Evolutionary conservation across 768 basidiomycete genomes (phyloP), one percentile per base, ranked within the genome.

Genomic region (Kwoniella dendrophila): DNA sequence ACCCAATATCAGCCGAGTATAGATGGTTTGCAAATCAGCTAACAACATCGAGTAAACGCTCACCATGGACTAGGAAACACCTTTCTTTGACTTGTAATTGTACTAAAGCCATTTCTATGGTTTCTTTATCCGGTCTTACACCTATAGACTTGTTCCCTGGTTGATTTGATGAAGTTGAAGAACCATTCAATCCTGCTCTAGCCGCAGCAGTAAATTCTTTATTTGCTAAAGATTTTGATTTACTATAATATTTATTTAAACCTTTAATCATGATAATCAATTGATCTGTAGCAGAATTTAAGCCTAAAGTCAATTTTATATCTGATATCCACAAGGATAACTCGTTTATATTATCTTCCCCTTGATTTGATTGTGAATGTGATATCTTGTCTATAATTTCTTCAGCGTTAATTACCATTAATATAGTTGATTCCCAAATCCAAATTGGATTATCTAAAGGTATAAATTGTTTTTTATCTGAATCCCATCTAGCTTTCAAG

Each of bases 251-350:
- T 48, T 73, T 73, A 12, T 66, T 48, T 48, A 79, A 48, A 0
- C 77, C 79, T 24, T 73, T 73, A 36, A 80, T 71, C 62, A 78
- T 56, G 22, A 80, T 43, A 10, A 78, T 64, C 27, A 77, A 60
- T 50, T 71, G 72, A 30, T 64, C 57, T 20, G n/a, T n/a, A n/a
- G 66, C 36, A 16, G 3, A 20, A 2, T 24, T 20, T 27, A 76
- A 18, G 3, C 62, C 67, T 20, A 75, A 41, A 1, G 58, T 55
- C 47, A 59, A 36, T 32, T 68, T 27, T 1, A 70, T 59, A 53
- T 73, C 70, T 11, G 45, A 45, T 29, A 70, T 57, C 66, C 71
- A 70, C 4, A 51, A 38, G 1, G 48, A 53, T 32, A 78, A 56
- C 10, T 45, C 53, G 6, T 59, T 52, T 1, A 59, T 41, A 10